phyloP scores from a whole-genome alignment of 495 filamentous ascomycete genomes.

The Aspergillus cavernicola region DNA sequence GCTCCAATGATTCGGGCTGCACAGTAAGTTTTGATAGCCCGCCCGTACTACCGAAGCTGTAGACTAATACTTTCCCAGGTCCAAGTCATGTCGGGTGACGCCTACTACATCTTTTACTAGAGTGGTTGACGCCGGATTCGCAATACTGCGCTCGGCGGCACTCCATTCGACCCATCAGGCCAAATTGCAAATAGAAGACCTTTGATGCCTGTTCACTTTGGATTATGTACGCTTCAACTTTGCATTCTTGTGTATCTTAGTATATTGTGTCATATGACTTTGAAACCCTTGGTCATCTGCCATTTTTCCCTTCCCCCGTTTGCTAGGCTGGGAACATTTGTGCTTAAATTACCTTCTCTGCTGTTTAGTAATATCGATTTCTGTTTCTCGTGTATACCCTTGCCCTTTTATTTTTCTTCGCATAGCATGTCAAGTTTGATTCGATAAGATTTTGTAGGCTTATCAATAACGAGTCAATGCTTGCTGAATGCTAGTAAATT shows the following conservation, averaged over 20 bases:
- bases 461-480: not conserved
- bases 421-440: not conserved
- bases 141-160: slow-evolving; percentile 5
- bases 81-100: slow-evolving; percentile 43
- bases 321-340: slow-evolving; percentile 15
- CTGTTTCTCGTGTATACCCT: slow-evolving; percentile 14
- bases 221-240: slow-evolving; percentile 14
- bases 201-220: slow-evolving; percentile 17
- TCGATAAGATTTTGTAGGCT: not conserved
- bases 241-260: slow-evolving; percentile 44
- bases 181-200: slow-evolving; percentile 18
- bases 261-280: slow-evolving; percentile 33
- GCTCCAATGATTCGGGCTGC: slow-evolving; percentile 56
- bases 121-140: slow-evolving; percentile 2
- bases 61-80: slow-evolving; percentile 29
- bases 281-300: slow-evolving; percentile 32
- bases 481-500: too few relatives aligned
- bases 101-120: slow-evolving; percentile 44
- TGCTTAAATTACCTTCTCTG: slow-evolving; percentile 26
- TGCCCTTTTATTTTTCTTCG: not conserved
- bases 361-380: slow-evolving; percentile 22
- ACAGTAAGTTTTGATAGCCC: slow-evolving; percentile 48
- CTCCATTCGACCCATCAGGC: slow-evolving; percentile 13
- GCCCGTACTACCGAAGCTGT: slow-evolving; percentile 5
- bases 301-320: slow-evolving; percentile 22